Evolutionary conservation across 306 rosid species (phyloP).

Genomic region (Comarum palustre): DNA sequence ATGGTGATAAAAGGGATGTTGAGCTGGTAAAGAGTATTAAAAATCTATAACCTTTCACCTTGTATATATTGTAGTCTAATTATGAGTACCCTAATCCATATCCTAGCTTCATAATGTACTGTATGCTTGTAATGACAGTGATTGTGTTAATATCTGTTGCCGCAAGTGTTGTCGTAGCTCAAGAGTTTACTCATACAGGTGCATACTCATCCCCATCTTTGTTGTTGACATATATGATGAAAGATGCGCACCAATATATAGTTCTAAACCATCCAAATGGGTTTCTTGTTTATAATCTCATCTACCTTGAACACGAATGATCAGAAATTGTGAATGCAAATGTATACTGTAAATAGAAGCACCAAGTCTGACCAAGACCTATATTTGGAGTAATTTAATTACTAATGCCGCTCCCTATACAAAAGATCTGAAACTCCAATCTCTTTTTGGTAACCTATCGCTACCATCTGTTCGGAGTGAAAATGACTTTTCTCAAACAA

Average conservation of each 20-base stretch:
- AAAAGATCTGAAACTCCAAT: not conserved
- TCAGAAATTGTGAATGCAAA: no score
- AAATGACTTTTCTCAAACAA: no score
- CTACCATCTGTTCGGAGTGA: no score
- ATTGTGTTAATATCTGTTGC: conserved; percentile 1
- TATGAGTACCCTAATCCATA: not conserved
- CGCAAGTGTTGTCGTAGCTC: not conserved
- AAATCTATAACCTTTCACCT: not conserved
- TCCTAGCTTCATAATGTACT: not conserved
- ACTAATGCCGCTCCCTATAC: not conserved
- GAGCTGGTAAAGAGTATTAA: conserved; percentile 50
- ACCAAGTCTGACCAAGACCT: not conserved
- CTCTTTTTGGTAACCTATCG: not conserved
- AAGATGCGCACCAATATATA: no score
- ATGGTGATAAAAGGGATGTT: conserved; percentile 41
- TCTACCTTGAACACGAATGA: no score
- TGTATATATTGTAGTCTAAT: not conserved
- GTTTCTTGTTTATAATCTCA: no score
- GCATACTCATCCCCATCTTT: not conserved
- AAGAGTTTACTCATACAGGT: not conserved
- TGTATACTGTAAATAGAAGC: not conserved
- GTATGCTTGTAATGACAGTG: not conserved
- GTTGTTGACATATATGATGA: not conserved
- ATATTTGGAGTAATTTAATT: not conserved
- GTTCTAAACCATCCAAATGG: no score